Percentiles rank a stretch among this genome's conserved stretches.
These are phyloP conservation scores for Elymus sibiricus DNA, from an alignment of 176 grass and related monocot species.

Conservation along the genomic window DNA sequence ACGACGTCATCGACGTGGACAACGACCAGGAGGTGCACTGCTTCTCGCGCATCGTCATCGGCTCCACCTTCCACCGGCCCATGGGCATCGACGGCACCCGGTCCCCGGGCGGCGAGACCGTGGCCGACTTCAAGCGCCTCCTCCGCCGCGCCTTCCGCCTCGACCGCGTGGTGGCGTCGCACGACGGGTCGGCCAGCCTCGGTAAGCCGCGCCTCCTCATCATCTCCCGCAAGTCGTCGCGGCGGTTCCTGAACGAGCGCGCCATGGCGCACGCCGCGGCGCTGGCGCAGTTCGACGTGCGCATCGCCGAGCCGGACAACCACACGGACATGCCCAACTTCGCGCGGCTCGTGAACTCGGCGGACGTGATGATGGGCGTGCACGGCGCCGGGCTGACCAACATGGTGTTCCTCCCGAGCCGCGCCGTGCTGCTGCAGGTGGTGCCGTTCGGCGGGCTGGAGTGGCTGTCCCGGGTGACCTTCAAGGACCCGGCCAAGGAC, in stretches of 20 bases:
- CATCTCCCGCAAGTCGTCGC: conserved; percentile 56
- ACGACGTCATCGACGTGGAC: conserved; percentile 69
- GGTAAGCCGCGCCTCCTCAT: conserved; percentile 55
- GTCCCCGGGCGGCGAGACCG: conserved; percentile 22
- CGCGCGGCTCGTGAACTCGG: conserved; percentile 59
- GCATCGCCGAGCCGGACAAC: conserved; percentile 51
- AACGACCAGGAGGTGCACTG: conserved; percentile 75
- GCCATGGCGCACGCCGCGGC: conserved; percentile 57
- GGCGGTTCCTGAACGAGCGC: conserved; percentile 57
- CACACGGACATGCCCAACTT: conserved; percentile 48
- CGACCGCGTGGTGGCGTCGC: conserved; percentile 58
- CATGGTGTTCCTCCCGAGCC: conserved; percentile 66
- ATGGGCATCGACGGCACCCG: conserved; percentile 59
- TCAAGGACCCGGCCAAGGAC: conserved; percentile 40
- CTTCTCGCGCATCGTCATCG: conserved; percentile 55
- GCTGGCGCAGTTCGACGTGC: conserved; percentile 51
- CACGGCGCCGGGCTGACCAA: conserved; percentile 73
- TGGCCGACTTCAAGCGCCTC: conserved; percentile 69
- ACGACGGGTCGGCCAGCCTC: conserved; percentile 10
- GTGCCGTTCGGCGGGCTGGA: conserved; percentile 60
- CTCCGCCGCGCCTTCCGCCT: conserved; percentile 57
- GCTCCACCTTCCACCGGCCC: conserved; percentile 68
- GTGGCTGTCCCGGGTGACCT: conserved; percentile 36
- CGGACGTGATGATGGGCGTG: conserved; percentile 72
- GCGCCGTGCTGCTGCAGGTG: conserved; percentile 64